phyloP scores from a whole-genome alignment of 225 moss, liverwort and hornwort species.

The Asterella californica region DNA sequence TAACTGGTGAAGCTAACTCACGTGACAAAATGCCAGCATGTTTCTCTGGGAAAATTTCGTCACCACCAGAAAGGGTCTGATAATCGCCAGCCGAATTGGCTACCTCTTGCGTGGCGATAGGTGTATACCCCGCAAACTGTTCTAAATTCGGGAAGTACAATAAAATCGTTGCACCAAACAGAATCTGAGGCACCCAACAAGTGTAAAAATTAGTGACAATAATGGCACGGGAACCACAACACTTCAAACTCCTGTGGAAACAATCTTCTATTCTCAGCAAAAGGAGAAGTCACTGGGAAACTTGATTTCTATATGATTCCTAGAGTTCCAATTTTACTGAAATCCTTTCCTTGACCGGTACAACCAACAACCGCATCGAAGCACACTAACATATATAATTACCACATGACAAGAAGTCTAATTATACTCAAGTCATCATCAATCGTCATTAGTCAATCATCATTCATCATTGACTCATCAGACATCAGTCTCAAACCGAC shows the following conservation, averaged over 20 bases:
- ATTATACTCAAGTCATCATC: too few relatives aligned
- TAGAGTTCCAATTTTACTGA: too few relatives aligned
- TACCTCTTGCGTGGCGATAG: slow-evolving; percentile 37
- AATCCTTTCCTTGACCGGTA: too few relatives aligned
- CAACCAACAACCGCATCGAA: too few relatives aligned
- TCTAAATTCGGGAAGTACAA: slow-evolving; percentile 65
- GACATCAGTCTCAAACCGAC: too few relatives aligned
- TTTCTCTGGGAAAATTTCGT: slow-evolving; percentile 70
- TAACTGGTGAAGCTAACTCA: not conserved
- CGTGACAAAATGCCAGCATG: slow-evolving; percentile 49
- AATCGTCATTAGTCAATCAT: too few relatives aligned
- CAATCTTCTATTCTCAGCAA: not conserved
- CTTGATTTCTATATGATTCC: too few relatives aligned
- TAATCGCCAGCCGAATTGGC: slow-evolving; percentile 41
- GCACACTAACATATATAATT: too few relatives aligned
- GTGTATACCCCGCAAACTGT: slow-evolving; percentile 56
- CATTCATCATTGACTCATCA: too few relatives aligned
- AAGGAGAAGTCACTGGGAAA: too few relatives aligned
- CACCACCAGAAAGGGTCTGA: slow-evolving; percentile 65
- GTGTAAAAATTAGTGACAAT: not conserved
- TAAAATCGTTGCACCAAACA: slow-evolving; percentile 47
- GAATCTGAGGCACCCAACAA: slow-evolving; percentile 32
- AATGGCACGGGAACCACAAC: not conserved
- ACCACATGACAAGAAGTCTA: too few relatives aligned
- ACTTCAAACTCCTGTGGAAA: not conserved